These are phyloP conservation scores for Naematelia encephala DNA, from an alignment of 768 basidiomycete genomes.

Conservation along the genomic window DNA sequence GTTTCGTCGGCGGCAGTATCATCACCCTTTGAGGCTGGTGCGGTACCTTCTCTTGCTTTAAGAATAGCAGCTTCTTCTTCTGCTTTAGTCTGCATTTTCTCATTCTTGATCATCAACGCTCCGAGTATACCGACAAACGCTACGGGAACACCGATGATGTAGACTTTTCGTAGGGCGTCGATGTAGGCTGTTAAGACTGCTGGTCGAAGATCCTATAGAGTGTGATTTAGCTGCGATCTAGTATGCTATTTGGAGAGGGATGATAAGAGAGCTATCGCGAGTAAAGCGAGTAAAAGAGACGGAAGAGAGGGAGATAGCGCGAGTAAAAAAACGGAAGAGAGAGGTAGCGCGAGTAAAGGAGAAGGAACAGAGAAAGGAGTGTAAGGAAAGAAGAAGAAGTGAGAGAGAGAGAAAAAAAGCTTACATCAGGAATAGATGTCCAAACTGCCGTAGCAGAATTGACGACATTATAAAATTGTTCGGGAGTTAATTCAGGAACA, in stretches of 20 bases:
- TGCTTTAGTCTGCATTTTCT: slow-evolving; percentile 41
- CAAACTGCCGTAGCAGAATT: slow-evolving; percentile 45
- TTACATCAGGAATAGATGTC: slow-evolving; percentile 37
- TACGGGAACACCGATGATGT: slow-evolving; percentile 50
- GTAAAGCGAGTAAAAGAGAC: neutral
- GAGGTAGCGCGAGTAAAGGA: slow-evolving; percentile 6
- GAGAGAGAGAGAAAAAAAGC: neutral
- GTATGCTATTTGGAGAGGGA: neutral
- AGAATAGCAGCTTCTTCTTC: slow-evolving; percentile 41
- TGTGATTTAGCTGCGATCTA: neutral
- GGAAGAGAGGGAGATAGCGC: neutral
- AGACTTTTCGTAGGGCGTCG: slow-evolving; percentile 41
- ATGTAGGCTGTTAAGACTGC: slow-evolving; percentile 27
- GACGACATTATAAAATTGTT: slow-evolving; percentile 29
- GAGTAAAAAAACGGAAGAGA: neutral
- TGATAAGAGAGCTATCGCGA: neutral
- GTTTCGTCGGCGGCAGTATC: neutral
- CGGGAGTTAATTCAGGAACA: slow-evolving; percentile 32
- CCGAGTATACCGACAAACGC: slow-evolving; percentile 38
- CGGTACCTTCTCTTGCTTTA: slow-evolving; percentile 21
- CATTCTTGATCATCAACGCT: slow-evolving; percentile 48
- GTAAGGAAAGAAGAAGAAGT: neutral
- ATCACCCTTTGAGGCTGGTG: neutral
- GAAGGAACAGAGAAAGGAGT: slow-evolving; percentile 24
- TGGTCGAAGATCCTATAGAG: neutral